A percentile compares a stretch with the other conserved stretches of the same genome.
Evolutionary conservation across 179 eudicot genomes (phyloP).

Genomic region (Corrigiola litoralis): DNA sequence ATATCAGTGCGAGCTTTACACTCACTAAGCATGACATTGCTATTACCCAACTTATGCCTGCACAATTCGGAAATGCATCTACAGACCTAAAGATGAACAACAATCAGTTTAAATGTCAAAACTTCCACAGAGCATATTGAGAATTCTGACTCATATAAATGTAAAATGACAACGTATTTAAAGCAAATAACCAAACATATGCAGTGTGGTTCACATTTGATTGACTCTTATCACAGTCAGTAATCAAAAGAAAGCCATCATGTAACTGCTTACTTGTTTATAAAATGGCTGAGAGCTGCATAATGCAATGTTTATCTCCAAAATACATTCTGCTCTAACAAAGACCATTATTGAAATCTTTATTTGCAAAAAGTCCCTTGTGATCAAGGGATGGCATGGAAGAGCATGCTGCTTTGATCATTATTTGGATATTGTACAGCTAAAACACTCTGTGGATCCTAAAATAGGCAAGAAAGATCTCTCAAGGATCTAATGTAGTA

Average conservation of each 20-base stretch:
- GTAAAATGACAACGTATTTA: not conserved
- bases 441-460: no score
- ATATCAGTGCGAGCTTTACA: constrained; percentile 79
- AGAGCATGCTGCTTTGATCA: no score
- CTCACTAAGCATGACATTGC: constrained; percentile 61
- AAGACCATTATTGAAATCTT: no score
- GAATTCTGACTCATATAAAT: not conserved
- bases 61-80: constrained; percentile 96
- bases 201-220: no score
- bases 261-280: no score
- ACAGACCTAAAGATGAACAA: constrained; percentile 63
- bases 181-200: not conserved
- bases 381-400: no score
- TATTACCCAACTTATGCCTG: constrained; percentile 53
- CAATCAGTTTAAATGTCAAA: not conserved
- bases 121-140: not conserved
- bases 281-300: no score
- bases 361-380: not conserved
- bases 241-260: not conserved
- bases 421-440: no score
- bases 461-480: no score
- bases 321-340: no score
- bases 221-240: not conserved
- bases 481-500: no score
- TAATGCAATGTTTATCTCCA: no score